A percentile compares a stretch with the other conserved stretches of the same genome.
These are phyloP conservation scores for Epichloe baconii DNA, from an alignment of 2,329 filamentous ascomycete genomes.

Conservation along the genomic window DNA sequence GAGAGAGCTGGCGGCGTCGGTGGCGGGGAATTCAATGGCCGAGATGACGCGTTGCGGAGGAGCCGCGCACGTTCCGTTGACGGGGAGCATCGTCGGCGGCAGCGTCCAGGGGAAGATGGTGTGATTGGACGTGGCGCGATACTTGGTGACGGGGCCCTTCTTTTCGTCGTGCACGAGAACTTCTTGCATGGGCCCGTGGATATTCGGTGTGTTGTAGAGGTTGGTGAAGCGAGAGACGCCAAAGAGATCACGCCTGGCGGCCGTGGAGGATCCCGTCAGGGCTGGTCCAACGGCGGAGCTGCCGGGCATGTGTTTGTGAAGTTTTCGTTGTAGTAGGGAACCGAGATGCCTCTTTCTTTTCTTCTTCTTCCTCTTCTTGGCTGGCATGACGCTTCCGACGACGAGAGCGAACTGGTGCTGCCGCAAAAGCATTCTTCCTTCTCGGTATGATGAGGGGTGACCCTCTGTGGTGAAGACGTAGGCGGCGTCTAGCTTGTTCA, in stretches of 20 bases:
- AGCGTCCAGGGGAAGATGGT: conserved; percentile 91
- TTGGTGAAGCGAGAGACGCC: conserved; percentile 78
- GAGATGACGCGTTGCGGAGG: conserved; percentile 61
- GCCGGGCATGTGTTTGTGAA: conserved; percentile 54
- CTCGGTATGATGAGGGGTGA: conserved; percentile 71
- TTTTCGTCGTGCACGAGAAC: conserved; percentile 30
- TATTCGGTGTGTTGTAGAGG: conserved; percentile 61
- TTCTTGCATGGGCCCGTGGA: conserved; percentile 33
- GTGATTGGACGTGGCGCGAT: conserved; percentile 55
- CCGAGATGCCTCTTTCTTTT: conserved; percentile 6
- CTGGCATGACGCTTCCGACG: conserved; percentile 4
- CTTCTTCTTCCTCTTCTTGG: background rate
- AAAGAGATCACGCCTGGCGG: conserved; percentile 69
- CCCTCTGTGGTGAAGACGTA: conserved; percentile 96
- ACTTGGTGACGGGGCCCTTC: conserved; percentile 24
- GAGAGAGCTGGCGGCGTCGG: conserved; percentile 22
- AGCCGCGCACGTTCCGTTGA: conserved; percentile 62
- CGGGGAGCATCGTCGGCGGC: conserved; percentile 59
- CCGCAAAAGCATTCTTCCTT: conserved; percentile 10
- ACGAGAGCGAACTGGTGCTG: background rate
- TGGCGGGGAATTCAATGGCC: conserved; percentile 47
- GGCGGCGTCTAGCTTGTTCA: conserved; percentile 75
- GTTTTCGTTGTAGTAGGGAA: conserved; percentile 27
- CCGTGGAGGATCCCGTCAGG: conserved; percentile 69
- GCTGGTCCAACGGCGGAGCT: conserved; percentile 38